Evolutionary conservation across 2,329 filamentous ascomycete genomes (phyloP).

Genomic region (Aspergillus arachidicola): DNA sequence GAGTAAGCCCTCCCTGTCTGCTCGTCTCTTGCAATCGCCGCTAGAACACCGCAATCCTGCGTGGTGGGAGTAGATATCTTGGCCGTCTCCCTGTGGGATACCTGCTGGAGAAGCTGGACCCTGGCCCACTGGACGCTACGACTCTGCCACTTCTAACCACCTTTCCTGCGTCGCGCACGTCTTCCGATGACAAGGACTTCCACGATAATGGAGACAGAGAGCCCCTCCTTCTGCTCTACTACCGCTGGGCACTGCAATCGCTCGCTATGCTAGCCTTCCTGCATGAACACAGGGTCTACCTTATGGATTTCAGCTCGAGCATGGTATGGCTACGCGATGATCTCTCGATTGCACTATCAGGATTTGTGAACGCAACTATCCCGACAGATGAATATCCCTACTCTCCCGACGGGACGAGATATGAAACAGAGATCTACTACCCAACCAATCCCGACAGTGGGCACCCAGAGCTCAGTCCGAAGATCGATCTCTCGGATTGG

Average conservation of each 20-base stretch:
- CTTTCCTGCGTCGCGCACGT: too few relatives aligned
- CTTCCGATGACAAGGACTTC: too few relatives aligned
- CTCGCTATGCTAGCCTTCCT: conserved; percentile 6
- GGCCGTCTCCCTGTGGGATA: conserved; percentile 11
- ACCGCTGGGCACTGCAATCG: conserved; percentile 13
- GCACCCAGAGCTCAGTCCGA: neutral
- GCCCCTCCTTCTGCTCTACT: conserved; percentile 12
- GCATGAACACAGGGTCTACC: conserved; percentile 4
- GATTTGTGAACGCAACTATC: conserved; percentile 7
- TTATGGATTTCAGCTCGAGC: conserved; percentile 8
- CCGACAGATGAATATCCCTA: conserved; percentile 11
- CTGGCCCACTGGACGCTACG: conserved; percentile 1
- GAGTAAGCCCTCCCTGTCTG: too few relatives aligned
- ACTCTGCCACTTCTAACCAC: conserved; percentile 4
- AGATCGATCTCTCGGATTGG: conserved; percentile 10
- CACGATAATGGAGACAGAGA: too few relatives aligned
- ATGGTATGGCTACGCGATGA: conserved; percentile 11
- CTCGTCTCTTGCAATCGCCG: too few relatives aligned
- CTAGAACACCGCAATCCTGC: too few relatives aligned
- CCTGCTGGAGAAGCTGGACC: conserved; percentile 9
- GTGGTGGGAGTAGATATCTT: conserved; percentile 7
- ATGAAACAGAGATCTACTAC: conserved; percentile 6
- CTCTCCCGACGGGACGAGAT: conserved; percentile 5
- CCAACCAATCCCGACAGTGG: neutral
- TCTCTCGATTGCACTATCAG: conserved; percentile 6